phyloP scores from a whole-genome alignment of 2,329 filamentous ascomycete species.

The Talaromyces sp. region DNA sequence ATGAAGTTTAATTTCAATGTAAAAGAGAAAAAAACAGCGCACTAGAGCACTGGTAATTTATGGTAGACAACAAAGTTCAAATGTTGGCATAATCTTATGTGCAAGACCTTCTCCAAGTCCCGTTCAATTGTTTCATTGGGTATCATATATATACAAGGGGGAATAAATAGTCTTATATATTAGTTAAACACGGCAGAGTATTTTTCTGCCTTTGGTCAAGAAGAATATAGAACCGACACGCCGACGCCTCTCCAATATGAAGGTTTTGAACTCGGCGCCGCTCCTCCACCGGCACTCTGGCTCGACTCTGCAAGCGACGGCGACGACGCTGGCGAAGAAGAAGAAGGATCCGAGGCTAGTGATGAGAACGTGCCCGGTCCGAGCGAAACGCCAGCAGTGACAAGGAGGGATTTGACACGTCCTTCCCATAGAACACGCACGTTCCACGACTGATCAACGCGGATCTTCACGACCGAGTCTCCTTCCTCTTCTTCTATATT shows the following conservation, averaged over 20 bases:
- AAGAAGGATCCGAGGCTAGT: conserved; percentile 21
- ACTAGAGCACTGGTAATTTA: neutral
- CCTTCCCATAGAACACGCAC: conserved; percentile 91
- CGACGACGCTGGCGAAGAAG: conserved; percentile 17
- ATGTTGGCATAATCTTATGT: neutral
- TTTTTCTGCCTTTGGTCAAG: conserved; percentile 20
- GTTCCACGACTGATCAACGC: conserved; percentile 81
- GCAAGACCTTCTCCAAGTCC: neutral
- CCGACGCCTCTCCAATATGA: conserved; percentile 41
- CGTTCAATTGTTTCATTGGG: neutral
- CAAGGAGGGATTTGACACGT: conserved; percentile 83
- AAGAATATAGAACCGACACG: conserved; percentile 40
- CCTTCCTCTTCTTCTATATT: conserved; percentile 34
- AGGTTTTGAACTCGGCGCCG: conserved; percentile 14
- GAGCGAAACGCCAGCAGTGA: conserved; percentile 82
- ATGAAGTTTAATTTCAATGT: neutral
- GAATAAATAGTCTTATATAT: neutral
- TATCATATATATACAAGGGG: conserved; percentile 7
- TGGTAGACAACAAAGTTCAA: conserved; percentile 1
- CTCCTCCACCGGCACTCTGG: conserved; percentile 11
- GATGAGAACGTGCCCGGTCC: conserved; percentile 50
- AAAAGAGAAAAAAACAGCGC: neutral
- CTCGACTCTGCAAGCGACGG: conserved; percentile 3
- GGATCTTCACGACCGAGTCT: conserved; percentile 82
- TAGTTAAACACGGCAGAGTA: neutral